These are phyloP conservation scores for Diplodia scrobiculata DNA, from an alignment of 2,329 filamentous ascomycete genomes.

Conservation along the genomic window DNA sequence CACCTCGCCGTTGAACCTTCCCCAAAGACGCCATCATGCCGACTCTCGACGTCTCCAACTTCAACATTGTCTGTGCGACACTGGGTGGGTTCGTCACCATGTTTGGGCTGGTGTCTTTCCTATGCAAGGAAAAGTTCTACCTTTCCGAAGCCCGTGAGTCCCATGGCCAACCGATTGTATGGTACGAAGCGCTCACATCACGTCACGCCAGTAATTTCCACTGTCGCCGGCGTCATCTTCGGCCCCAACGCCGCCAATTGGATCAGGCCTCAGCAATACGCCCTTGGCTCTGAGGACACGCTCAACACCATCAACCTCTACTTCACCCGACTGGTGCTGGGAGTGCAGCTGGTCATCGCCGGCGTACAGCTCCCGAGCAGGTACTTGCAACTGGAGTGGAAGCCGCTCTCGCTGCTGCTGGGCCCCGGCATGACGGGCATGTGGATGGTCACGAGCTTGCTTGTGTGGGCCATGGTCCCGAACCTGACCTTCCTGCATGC, in stretches of 20 bases:
- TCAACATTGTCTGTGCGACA: conserved; percentile 80
- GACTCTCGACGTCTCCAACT: conserved; percentile 67
- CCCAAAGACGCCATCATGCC: conserved; percentile 52
- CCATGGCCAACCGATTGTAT: neutral
- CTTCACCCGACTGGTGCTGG: conserved; percentile 83
- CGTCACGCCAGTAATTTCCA: conserved; percentile 68
- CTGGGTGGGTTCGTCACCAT: conserved; percentile 84
- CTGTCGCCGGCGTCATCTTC: conserved; percentile 75
- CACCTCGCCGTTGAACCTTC: neutral
- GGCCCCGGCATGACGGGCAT: conserved; percentile 83
- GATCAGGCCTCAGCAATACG: conserved; percentile 73
- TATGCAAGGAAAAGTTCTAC: conserved; percentile 87
- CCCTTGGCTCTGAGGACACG: conserved; percentile 55
- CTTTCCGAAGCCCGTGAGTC: conserved; percentile 82
- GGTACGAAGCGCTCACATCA: neutral
- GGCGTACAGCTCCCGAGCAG: conserved; percentile 84
- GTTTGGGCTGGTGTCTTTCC: conserved; percentile 88
- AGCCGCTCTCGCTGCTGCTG: conserved; percentile 70
- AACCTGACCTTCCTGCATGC: conserved; percentile 74
- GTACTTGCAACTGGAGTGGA: conserved; percentile 79
- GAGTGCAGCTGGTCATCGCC: conserved; percentile 85
- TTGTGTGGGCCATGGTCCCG: conserved; percentile 77
- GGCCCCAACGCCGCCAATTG: conserved; percentile 77
- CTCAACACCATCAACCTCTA: conserved; percentile 75
- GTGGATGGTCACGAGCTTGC: conserved; percentile 79